Evolutionary conservation across 495 filamentous ascomycete genomes (phyloP), one percentile per base, ranked within the genome.

Genomic region (Podospora fimiseda): DNA sequence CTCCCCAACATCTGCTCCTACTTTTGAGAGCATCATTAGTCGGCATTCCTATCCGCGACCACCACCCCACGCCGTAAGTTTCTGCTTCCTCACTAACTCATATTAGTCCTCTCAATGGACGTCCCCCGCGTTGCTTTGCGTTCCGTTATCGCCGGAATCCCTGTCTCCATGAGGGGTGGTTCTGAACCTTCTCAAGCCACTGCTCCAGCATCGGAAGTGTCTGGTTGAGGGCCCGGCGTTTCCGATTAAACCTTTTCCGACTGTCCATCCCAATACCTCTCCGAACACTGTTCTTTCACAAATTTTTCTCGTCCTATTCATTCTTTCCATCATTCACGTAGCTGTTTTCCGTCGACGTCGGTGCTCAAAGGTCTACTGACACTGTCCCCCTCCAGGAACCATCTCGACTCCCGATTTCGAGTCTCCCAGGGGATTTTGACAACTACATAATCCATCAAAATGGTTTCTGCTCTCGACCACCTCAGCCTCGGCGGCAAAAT

Each of bases 401-500:
- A n/a, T n/a, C n/a, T n/a, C n/a, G n/a, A n/a, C n/a, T 45, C 18
- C 16, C 19, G 18, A 20, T 45, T 45, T 19, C 39, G 39, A 42
- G 39, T 42, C 11, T 42, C 14, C 39, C 39, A 42, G 15, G 13
- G 15, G 13, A 8, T 23, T 21, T 36, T 30, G 9, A 23, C 45
- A 48, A 30, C 43, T 13, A 3, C n/a, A 14, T 15, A 59, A 58
- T 61, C 46, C 61, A 69, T 56, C 56, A 66, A 40, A 44, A 86
- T 85, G 79, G 80, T 80, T 37, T 79, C 69, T 60, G 84, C 88
- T 61, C 79, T 93, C 63, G 87, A 91, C 67, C 89, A 94, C 68
- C 79, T 94, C 66, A 69, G 73, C 50, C 74, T 79, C 61, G 89
- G 88, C 78, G 70, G 91, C 87, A 73, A 86, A 75, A 86, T 94